These are phyloP conservation scores for Populus alba DNA, from an alignment of 345 rosid genomes.

Conservation along the genomic window DNA sequence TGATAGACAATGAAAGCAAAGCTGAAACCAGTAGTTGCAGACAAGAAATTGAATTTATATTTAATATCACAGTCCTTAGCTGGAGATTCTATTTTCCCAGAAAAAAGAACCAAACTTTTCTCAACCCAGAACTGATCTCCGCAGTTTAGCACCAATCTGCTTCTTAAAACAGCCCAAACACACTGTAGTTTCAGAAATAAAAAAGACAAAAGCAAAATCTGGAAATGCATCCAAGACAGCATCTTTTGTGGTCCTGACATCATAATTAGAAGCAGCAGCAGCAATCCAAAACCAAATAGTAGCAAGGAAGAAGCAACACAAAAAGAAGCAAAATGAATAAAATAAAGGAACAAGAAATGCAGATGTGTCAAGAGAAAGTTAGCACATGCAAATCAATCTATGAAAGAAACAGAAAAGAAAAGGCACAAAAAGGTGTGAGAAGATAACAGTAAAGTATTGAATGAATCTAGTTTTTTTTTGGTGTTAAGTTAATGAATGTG, in stretches of 20 bases:
- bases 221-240: constrained; percentile 8
- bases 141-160: background rate
- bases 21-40: background rate
- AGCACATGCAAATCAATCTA: constrained; percentile 6
- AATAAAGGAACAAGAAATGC: constrained; percentile 4
- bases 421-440: background rate
- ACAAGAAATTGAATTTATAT: background rate
- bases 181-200: background rate
- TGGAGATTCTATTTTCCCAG: background rate
- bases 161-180: background rate
- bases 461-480: no score
- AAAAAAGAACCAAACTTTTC: background rate
- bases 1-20: background rate
- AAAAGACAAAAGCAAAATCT: constrained; percentile 4
- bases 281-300: background rate
- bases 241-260: background rate
- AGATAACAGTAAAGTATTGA: background rate
- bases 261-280: background rate
- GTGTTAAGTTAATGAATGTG: background rate
- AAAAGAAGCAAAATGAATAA: background rate
- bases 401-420: background rate
- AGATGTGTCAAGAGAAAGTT: constrained; percentile 2
- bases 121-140: constrained; percentile 10
- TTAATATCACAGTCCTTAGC: background rate
- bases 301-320: constrained; percentile 8